A percentile compares a stretch with the other conserved stretches of the same genome.
These are phyloP conservation scores for Alternaria ventricosa DNA, from an alignment of 2,329 filamentous ascomycete genomes.

Conservation along the genomic window DNA sequence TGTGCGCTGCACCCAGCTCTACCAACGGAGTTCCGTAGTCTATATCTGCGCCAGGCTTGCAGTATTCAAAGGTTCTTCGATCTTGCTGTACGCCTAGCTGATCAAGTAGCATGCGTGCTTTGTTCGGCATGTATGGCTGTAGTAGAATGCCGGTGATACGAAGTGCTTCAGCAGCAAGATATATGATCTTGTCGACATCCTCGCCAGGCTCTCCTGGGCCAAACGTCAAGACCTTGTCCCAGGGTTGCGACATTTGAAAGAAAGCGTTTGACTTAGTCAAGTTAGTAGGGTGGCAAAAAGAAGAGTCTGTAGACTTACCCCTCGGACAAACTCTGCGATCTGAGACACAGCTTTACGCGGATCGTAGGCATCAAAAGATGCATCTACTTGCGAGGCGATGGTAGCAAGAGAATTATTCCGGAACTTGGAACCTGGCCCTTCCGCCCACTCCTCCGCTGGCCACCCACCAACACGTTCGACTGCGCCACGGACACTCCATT, in stretches of 20 bases:
- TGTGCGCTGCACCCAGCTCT: conserved; percentile 50
- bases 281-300: neutral
- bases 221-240: conserved; percentile 61
- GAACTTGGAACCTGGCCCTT: conserved; percentile 37
- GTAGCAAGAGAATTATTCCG: conserved; percentile 49
- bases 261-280: conserved; percentile 67
- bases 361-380: conserved; percentile 35
- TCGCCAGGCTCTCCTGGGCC: conserved; percentile 37
- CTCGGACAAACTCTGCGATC: conserved; percentile 37
- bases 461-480: conserved; percentile 52
- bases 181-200: conserved; percentile 62
- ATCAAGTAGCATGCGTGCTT: conserved; percentile 75
- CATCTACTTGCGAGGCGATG: conserved; percentile 28
- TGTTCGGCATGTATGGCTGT: conserved; percentile 88
- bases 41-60: conserved; percentile 68
- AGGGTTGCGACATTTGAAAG: conserved; percentile 70
- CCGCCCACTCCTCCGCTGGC: conserved; percentile 36
- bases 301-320: conserved; percentile 25
- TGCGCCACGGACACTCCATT: conserved; percentile 70
- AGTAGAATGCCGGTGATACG: conserved; percentile 83
- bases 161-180: conserved; percentile 74
- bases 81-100: conserved; percentile 72
- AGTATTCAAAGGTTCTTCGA: conserved; percentile 68
- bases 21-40: conserved; percentile 67
- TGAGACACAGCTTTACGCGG: conserved; percentile 34